Conservation (phyloP, 2,329 filamentous ascomycete genomes). For the Diatrype stigma region DNA sequence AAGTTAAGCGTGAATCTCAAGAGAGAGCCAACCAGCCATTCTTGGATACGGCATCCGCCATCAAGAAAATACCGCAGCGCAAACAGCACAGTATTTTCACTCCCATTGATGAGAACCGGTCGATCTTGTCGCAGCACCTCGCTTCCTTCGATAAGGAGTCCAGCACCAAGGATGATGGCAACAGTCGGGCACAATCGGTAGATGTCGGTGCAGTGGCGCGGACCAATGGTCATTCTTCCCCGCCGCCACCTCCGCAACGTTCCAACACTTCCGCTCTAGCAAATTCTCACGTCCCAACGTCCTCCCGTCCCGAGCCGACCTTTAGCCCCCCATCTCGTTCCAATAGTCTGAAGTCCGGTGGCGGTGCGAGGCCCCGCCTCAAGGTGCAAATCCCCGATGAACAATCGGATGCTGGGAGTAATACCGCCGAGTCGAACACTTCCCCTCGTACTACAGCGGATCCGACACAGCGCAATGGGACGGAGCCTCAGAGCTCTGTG, state of each 20-base stretch:
- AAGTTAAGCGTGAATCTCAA: slow-evolving; percentile 44
- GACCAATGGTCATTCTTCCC: slow-evolving; percentile 47
- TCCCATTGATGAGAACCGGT: slow-evolving; percentile 89
- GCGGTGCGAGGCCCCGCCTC: slow-evolving; percentile 72
- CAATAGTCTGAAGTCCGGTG: slow-evolving; percentile 66
- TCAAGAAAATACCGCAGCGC: slow-evolving; percentile 65
- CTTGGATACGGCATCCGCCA: slow-evolving; percentile 47
- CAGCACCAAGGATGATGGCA: slow-evolving; percentile 34
- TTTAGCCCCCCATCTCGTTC: slow-evolving; percentile 71
- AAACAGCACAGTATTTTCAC: slow-evolving; percentile 95
- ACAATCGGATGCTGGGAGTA: slow-evolving; percentile 70
- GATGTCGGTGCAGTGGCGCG: slow-evolving; percentile 57
- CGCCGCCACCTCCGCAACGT: slow-evolving; percentile 48
- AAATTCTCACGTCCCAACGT: slow-evolving; percentile 49
- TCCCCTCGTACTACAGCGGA: slow-evolving; percentile 58
- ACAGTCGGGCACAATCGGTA: slow-evolving; percentile 58
- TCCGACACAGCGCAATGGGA: slow-evolving; percentile 46
- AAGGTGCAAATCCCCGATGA: slow-evolving; percentile 96
- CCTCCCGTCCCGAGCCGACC: slow-evolving; percentile 59
- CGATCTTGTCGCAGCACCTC: slow-evolving; percentile 80
- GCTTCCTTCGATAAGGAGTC: slow-evolving; percentile 60
- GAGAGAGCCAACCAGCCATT: slow-evolving; percentile 43
- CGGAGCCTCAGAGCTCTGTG: slow-evolving; percentile 57
- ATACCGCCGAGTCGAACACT: slow-evolving; percentile 64
- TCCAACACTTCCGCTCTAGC: slow-evolving; percentile 47